Percentiles rank a stretch among this genome's conserved stretches.
phyloP scores from a whole-genome alignment of 345 rosid genomes.

The Psidium friedrichsthalianum region DNA sequence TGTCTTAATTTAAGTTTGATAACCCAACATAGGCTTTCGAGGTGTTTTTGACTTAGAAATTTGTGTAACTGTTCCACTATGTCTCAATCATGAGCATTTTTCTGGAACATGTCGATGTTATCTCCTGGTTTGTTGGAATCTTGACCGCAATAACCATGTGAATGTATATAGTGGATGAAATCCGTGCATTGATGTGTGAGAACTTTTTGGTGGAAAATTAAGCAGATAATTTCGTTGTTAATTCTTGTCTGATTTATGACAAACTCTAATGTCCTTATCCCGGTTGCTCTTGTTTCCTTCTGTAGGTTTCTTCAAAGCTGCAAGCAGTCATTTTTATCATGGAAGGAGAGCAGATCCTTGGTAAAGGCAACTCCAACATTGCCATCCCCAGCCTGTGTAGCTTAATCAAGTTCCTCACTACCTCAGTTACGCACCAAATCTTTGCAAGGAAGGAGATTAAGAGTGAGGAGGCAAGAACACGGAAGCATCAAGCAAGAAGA shows the following conservation, averaged over 20 bases:
- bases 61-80: neutral
- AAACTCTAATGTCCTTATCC: neutral
- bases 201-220: neutral
- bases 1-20: neutral
- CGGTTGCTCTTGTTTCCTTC: neutral
- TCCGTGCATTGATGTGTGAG: neutral
- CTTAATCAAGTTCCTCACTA: slow-evolving; percentile 4
- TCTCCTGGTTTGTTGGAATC: neutral
- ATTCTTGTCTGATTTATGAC: neutral
- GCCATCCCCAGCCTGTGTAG: slow-evolving; percentile 3
- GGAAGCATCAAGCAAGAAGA: slow-evolving; percentile 15
- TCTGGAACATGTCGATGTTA: neutral
- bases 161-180: neutral
- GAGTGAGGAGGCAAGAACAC: slow-evolving; percentile 17
- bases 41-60: neutral
- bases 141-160: neutral
- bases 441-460: slow-evolving; percentile 20
- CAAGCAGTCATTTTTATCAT: slow-evolving; percentile 32
- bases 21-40: neutral
- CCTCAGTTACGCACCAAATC: slow-evolving; percentile 24
- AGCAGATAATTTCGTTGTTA: neutral
- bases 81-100: neutral
- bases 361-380: slow-evolving; percentile 9
- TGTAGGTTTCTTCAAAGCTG: slow-evolving; percentile 54
- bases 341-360: slow-evolving; percentile 32